phyloP scores from a whole-genome alignment of 1,284 basidiomycete species.

The Pascua guehoae region DNA sequence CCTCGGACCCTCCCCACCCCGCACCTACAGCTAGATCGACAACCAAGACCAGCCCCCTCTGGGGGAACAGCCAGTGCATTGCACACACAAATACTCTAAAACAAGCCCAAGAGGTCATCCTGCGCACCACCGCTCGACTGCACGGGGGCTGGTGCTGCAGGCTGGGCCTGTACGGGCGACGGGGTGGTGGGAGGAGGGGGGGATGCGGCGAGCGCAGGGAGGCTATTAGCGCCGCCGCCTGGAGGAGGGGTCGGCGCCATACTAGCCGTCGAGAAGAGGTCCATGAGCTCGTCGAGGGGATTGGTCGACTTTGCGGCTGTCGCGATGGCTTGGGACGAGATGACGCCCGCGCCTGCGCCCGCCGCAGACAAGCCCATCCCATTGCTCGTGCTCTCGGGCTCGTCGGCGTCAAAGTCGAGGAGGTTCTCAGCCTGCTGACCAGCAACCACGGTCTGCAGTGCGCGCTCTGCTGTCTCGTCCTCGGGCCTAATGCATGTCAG shows the following conservation, averaged over 20 bases:
- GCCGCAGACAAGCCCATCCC: constrained; percentile 1
- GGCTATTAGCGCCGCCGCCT: constrained; percentile 7
- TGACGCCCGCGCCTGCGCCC: constrained; percentile 9
- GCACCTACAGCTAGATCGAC: no score
- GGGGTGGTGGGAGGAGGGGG: constrained; percentile 10
- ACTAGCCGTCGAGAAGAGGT: constrained; percentile 66
- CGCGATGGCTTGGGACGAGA: constrained; percentile 34
- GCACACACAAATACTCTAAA: constrained; percentile 27
- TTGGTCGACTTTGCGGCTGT: constrained; percentile 55
- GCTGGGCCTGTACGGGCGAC: constrained; percentile 2
- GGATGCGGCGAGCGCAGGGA: not conserved
- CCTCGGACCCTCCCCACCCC: no score
- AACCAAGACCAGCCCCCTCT: no score
- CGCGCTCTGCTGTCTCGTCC: constrained; percentile 68
- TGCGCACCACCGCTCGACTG: constrained; percentile 17
- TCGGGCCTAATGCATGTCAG: constrained; percentile 53
- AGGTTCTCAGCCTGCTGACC: constrained; percentile 91
- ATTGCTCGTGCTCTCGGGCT: constrained; percentile 51
- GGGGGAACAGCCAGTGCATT: no score
- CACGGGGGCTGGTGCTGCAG: constrained; percentile 8
- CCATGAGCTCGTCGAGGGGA: constrained; percentile 84
- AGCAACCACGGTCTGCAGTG: constrained; percentile 78
- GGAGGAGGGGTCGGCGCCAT: constrained; percentile 35
- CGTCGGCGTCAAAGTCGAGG: constrained; percentile 81
- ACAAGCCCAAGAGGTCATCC: constrained; percentile 48